These are phyloP conservation scores for Gentiana macrophylla DNA, from an alignment of 257 asterid species.

Conservation along the genomic window DNA sequence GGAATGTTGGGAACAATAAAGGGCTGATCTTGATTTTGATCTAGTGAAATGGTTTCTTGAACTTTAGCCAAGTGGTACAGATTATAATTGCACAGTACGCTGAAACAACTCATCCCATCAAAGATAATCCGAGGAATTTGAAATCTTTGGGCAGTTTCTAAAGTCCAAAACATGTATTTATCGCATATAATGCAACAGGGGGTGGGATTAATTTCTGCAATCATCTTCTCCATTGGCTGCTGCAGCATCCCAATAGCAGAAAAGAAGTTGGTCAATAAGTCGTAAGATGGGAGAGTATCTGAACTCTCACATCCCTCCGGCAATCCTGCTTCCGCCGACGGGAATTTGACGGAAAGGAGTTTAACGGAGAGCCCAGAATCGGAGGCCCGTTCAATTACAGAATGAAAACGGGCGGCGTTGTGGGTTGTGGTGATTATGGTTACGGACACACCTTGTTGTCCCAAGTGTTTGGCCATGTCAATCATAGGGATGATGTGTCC, in stretches of 20 bases:
- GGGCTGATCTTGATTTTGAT: constrained; percentile 21
- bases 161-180: constrained; percentile 32
- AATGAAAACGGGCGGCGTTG: constrained; percentile 20
- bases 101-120: constrained; percentile 48
- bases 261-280: constrained; percentile 16
- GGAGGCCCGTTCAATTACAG: constrained; percentile 26
- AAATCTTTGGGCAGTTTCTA: constrained; percentile 18
- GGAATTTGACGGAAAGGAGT: constrained; percentile 24
- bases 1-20: constrained; percentile 43
- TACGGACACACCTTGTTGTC: constrained; percentile 22
- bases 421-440: constrained; percentile 38
- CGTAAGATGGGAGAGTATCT: constrained; percentile 31
- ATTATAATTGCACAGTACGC: constrained; percentile 21
- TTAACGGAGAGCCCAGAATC: constrained; percentile 22
- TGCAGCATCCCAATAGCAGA: constrained; percentile 23
- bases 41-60: constrained; percentile 8
- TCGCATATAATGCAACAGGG: constrained; percentile 43
- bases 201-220: constrained; percentile 22
- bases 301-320: constrained; percentile 41
- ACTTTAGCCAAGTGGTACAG: constrained; percentile 3
- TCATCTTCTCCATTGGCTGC: constrained; percentile 18
- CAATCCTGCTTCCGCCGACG: constrained; percentile 32
- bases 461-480: constrained; percentile 45
- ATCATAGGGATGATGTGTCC: constrained; percentile 58
- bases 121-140: constrained; percentile 34